Conservation (phyloP, 306 rosid genomes). For the Biancaea sappan region DNA sequence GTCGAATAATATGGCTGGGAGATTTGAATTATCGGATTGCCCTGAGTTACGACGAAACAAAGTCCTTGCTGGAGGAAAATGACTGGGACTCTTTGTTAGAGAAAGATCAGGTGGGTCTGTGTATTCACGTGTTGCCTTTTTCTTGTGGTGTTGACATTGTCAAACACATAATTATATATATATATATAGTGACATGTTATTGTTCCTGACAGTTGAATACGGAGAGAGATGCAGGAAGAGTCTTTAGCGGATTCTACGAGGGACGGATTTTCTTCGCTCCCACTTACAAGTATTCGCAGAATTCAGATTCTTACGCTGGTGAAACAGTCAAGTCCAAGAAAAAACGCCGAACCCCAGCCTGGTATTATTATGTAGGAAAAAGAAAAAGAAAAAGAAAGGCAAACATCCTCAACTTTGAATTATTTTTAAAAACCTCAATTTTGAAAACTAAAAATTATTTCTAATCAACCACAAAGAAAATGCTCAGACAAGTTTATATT, state of each 20-base stretch:
- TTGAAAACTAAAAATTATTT: too few relatives aligned
- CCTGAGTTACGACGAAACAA: conserved; percentile 83
- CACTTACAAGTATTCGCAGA: conserved; percentile 62
- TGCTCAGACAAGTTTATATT: too few relatives aligned
- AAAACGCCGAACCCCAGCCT: conserved; percentile 66
- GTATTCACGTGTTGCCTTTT: too few relatives aligned
- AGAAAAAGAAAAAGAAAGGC: too few relatives aligned
- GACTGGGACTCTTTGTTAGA: conserved; percentile 81
- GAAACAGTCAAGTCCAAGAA: conserved; percentile 45
- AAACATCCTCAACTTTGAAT: too few relatives aligned
- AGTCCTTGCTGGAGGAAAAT: conserved; percentile 67
- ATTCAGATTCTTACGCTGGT: conserved; percentile 54
- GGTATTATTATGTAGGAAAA: conserved; percentile 31
- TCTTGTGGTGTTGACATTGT: too few relatives aligned
- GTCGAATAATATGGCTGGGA: conserved; percentile 92
- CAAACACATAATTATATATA: too few relatives aligned
- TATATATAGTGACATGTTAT: not conserved
- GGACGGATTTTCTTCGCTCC: conserved; percentile 64
- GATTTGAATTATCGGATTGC: conserved; percentile 90
- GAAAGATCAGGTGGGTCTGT: conserved; percentile 71
- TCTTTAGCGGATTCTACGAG: conserved; percentile 53
- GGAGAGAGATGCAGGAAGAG: conserved; percentile 62
- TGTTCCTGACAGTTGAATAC: conserved; percentile 47
- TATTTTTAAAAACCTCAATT: too few relatives aligned
- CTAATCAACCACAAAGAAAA: too few relatives aligned